phyloP scores from a whole-genome alignment of 805 yeast species.

The Nakazawaea ishiwadae region DNA sequence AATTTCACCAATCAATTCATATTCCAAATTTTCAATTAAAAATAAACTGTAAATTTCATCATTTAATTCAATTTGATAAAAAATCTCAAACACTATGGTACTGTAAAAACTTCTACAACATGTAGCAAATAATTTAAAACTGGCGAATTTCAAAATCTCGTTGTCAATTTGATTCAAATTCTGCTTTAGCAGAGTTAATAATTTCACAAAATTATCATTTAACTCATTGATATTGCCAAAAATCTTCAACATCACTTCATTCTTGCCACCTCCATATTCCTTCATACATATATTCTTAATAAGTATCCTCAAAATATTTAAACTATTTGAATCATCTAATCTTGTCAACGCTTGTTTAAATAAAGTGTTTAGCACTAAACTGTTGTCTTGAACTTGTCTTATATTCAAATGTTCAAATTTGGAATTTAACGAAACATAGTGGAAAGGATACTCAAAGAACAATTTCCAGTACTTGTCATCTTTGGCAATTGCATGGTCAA shows the following conservation, averaged over 20 bases:
- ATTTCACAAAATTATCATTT: slow-evolving; percentile 3
- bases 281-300: slow-evolving; percentile 1
- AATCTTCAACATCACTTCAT: slow-evolving; percentile 6
- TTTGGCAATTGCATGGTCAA: slow-evolving; percentile 4
- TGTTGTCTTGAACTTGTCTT: not conserved
- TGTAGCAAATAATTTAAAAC: slow-evolving; percentile 7
- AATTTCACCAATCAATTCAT: slow-evolving; percentile 7
- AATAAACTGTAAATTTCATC: slow-evolving; percentile 8
- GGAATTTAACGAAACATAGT: slow-evolving; percentile 6
- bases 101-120: slow-evolving; percentile 6
- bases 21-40: slow-evolving; percentile 6
- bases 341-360: slow-evolving; percentile 2
- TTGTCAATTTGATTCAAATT: slow-evolving; percentile 1
- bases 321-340: slow-evolving; percentile 1
- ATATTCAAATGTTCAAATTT: slow-evolving; percentile 4
- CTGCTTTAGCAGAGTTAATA: not conserved
- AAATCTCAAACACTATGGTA: slow-evolving; percentile 8
- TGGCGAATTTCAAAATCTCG: not conserved
- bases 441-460: slow-evolving; percentile 7
- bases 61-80: slow-evolving; percentile 10
- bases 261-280: slow-evolving; percentile 2
- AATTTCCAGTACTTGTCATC: slow-evolving; percentile 5
- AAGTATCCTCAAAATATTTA: slow-evolving; percentile 6
- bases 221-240: slow-evolving; percentile 8
- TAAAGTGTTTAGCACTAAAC: not conserved